These are phyloP conservation scores for Dothideomycetes sp. DNA, from an alignment of 2,329 filamentous ascomycete species.

Conservation along the genomic window DNA sequence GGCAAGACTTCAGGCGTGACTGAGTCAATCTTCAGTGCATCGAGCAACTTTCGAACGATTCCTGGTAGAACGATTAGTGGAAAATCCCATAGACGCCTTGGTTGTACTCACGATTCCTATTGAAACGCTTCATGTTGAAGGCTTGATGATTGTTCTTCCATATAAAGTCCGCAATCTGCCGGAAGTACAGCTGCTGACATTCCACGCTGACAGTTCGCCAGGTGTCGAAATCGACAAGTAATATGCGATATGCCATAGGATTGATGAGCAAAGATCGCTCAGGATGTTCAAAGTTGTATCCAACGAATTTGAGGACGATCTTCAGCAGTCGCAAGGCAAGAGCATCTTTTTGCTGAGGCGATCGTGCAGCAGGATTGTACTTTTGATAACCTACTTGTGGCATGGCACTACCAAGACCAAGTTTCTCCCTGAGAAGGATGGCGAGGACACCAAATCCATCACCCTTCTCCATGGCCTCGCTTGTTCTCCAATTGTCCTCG, in stretches of 20 bases:
- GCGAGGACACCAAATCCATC: slow-evolving; percentile 86
- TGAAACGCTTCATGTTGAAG: slow-evolving; percentile 79
- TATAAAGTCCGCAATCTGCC: slow-evolving; percentile 80
- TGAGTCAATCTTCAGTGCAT: slow-evolving; percentile 77
- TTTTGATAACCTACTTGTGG: slow-evolving; percentile 14
- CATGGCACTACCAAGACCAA: slow-evolving; percentile 40
- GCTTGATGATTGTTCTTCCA: slow-evolving; percentile 83
- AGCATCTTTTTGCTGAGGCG: slow-evolving; percentile 35
- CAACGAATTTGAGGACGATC: slow-evolving; percentile 74
- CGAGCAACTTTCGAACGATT: slow-evolving; percentile 79
- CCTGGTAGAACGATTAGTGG: slow-evolving; percentile 37
- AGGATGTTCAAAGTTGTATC: slow-evolving; percentile 70
- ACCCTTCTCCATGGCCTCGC: slow-evolving; percentile 93
- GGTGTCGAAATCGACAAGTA: slow-evolving; percentile 85
- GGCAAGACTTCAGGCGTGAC: slow-evolving; percentile 62
- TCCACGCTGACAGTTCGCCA: slow-evolving; percentile 71
- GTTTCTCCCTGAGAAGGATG: slow-evolving; percentile 71
- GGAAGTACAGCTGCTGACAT: slow-evolving; percentile 83
- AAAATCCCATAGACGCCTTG: slow-evolving; percentile 14
- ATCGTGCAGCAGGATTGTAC: slow-evolving; percentile 13
- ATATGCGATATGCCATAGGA: slow-evolving; percentile 80
- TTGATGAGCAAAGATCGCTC: slow-evolving; percentile 91
- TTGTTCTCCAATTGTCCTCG: slow-evolving; percentile 89
- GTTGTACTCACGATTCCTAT: slow-evolving; percentile 67
- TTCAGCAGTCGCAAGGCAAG: slow-evolving; percentile 55